phyloP scores from a whole-genome alignment of 2,329 filamentous ascomycete genomes.

The Geosmithia putterillii region DNA sequence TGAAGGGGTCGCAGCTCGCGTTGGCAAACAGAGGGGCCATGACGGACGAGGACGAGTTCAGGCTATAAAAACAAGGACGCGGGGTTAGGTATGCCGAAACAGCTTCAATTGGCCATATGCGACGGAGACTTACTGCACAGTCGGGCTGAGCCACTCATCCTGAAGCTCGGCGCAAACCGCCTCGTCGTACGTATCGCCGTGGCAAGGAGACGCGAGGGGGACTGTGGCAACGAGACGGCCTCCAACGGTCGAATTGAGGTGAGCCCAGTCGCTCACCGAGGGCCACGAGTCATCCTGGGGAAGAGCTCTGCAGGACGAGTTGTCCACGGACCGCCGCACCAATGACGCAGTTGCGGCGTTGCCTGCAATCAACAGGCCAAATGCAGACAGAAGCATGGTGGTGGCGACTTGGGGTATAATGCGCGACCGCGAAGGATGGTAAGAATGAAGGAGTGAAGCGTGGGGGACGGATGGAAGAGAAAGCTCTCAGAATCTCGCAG shows the following conservation, averaged over 20 bases:
- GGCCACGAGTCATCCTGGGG: slow-evolving; percentile 8
- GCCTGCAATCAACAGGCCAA: neutral
- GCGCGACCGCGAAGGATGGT: neutral
- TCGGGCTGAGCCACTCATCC: slow-evolving; percentile 10
- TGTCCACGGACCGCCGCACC: neutral
- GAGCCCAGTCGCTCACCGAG: slow-evolving; percentile 5
- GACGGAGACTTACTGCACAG: neutral
- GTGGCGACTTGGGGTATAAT: neutral
- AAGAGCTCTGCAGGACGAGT: neutral
- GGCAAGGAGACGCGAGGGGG: slow-evolving; percentile 32
- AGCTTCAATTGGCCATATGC: neutral
- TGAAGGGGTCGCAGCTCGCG: slow-evolving; percentile 23
- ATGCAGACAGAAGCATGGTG: neutral
- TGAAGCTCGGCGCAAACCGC: slow-evolving; percentile 22
- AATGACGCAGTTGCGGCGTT: neutral
- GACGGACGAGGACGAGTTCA: slow-evolving; percentile 10
- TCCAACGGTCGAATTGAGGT: slow-evolving; percentile 7
- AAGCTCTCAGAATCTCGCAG: too few relatives aligned
- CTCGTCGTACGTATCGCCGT: slow-evolving; percentile 28
- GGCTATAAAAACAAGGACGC: neutral
- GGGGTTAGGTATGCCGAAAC: neutral
- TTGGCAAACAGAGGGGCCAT: slow-evolving; percentile 26
- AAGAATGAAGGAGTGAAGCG: neutral
- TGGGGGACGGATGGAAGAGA: neutral
- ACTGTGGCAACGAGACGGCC: slow-evolving; percentile 10